Conservation (phyloP, 2,329 filamentous ascomycete species). For the Beauveria scarabaeidicola region DNA sequence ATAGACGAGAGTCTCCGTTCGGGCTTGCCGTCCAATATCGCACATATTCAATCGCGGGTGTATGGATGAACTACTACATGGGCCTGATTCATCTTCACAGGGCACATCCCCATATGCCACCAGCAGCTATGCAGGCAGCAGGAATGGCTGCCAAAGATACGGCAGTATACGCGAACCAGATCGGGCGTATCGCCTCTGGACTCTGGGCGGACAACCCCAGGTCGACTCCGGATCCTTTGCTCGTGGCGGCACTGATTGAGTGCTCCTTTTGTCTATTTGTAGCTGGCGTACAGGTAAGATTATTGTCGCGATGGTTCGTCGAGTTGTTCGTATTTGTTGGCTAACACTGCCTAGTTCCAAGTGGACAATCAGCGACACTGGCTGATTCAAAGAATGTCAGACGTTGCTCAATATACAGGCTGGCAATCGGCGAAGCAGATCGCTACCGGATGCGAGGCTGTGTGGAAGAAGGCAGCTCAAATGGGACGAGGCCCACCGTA, state of each 20-base stretch:
- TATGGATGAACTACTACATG: conserved; percentile 86
- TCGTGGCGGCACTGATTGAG: conserved; percentile 78
- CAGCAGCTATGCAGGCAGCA: conserved; percentile 79
- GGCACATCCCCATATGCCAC: conserved; percentile 82
- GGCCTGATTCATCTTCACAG: conserved; percentile 74
- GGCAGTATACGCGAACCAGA: conserved; percentile 57
- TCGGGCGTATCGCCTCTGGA: conserved; percentile 75
- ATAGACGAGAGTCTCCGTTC: conserved; percentile 61
- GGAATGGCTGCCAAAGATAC: conserved; percentile 69
- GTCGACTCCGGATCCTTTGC: conserved; percentile 50
- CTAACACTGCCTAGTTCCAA: conserved; percentile 47
- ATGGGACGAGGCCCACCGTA: conserved; percentile 60
- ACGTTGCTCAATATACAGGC: conserved; percentile 72
- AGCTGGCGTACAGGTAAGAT: conserved; percentile 60
- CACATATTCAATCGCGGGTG: conserved; percentile 75
- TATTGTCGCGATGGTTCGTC: not conserved
- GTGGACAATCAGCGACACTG: conserved; percentile 66
- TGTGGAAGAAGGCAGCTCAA: conserved; percentile 69
- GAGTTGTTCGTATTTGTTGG: not conserved
- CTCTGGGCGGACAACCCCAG: conserved; percentile 45
- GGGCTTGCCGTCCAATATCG: conserved; percentile 74
- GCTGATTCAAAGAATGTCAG: conserved; percentile 64
- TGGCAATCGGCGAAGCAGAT: conserved; percentile 81
- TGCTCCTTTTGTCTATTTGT: conserved; percentile 78
- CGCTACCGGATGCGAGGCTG: conserved; percentile 72